Conservation (phyloP, 2,329 filamentous ascomycete species). For the Harringtonia lauricola region DNA sequence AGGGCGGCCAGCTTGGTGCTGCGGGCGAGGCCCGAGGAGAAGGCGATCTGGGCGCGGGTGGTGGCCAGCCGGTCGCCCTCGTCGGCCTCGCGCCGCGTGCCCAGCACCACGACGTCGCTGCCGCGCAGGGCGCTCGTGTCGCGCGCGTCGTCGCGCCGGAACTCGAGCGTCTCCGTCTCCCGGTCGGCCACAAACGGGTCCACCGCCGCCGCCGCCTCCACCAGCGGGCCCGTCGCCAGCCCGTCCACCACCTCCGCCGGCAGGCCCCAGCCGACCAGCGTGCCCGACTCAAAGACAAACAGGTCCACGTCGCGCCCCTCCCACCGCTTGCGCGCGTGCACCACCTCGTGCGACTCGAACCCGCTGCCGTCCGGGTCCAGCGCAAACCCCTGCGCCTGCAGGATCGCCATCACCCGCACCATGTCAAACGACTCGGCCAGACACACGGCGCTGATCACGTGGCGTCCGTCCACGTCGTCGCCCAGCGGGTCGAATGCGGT, state of each 20-base stretch:
- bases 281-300: conserved; percentile 92
- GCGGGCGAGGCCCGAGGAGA: conserved; percentile 84
- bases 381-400: conserved; percentile 46
- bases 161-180: conserved; percentile 87
- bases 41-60: conserved; percentile 87
- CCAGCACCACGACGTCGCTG: conserved; percentile 83
- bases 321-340: conserved; percentile 41
- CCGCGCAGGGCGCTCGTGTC: conserved; percentile 72
- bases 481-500: too few relatives aligned
- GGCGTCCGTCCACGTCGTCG: conserved; percentile 20
- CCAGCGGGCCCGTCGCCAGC: conserved; percentile 60
- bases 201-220: conserved; percentile 54
- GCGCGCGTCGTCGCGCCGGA: conserved; percentile 60
- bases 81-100: conserved; percentile 52
- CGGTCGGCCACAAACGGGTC: conserved; percentile 58
- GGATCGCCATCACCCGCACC: conserved; percentile 44
- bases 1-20: conserved; percentile 91
- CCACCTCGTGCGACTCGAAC: conserved; percentile 50
- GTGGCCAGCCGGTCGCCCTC: conserved; percentile 38
- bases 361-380: conserved; percentile 51
- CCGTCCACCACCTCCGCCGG: conserved; percentile 61
- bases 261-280: conserved; percentile 84
- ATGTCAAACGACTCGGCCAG: conserved; percentile 55
- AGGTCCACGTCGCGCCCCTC: conserved; percentile 62
- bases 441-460: conserved; percentile 47